Evolutionary conservation across 2,329 filamentous ascomycete species (phyloP), one percentile per base, ranked within the genome.

Genomic region (Aspergillus puulaauensis): DNA sequence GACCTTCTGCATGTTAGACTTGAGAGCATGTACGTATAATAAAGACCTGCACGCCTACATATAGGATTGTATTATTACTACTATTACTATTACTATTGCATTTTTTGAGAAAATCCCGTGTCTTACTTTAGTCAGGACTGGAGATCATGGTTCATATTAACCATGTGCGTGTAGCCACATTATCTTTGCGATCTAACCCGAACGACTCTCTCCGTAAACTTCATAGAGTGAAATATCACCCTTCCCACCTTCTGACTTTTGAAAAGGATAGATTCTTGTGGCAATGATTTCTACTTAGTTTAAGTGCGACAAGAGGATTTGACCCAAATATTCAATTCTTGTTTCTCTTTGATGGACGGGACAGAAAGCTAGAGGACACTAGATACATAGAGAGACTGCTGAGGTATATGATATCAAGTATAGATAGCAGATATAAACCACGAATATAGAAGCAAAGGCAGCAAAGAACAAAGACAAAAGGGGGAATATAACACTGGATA

Each of bases 401-500:
- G 54, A 62, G 58, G 55, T 62, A 64, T 65, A 63, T 61, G 56
- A 52, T 31, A 19, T 44, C 12, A 46, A 47, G 15, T 54, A 48
- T 35, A 54, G 24, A 21, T 44, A 44, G n/a, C 37, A 43, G 44
- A 35, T 8, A 21, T 9, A 48, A 19, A 35, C 9, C 4, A 21
- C 33, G 39, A 31, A n/a, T 31, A 6, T n/a, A 21, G 15, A 44
- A 33, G 40, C 15, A 44, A 19, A 23, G 11, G 31, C 27, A 17
- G 37, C 15, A 33, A 21, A 64, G 63, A 48, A 23, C 46, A 58
- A 63, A 55, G 58, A 33, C 52, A 53, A 49, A 63, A 70, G 21
- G 69, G 70, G 69, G 68, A 72, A 71, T 72, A 69, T 62, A 70
- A 66, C 66, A 66, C 40, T 24, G 14, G 14, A 55, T 14, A 54